Conservation (phyloP, 306 rosid species). For the Pyrus betulifolia region DNA sequence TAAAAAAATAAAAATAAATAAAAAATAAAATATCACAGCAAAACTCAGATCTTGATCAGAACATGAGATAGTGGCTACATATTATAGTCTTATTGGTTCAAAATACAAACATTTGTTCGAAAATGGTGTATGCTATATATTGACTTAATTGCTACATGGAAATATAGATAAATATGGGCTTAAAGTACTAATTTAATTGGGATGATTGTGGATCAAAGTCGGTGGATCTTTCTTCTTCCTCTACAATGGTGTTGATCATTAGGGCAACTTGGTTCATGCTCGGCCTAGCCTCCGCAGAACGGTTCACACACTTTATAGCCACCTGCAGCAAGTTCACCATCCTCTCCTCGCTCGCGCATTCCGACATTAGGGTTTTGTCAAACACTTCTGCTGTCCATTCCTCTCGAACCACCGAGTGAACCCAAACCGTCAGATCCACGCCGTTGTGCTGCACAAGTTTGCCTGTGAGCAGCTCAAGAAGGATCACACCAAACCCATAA, state of each 20-base stretch:
- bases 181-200: not conserved
- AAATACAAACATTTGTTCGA: not conserved
- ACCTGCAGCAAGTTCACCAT: constrained; percentile 77
- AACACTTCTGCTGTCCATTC: constrained; percentile 94
- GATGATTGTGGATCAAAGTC: constrained; percentile 10
- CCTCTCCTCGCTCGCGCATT: constrained; percentile 74
- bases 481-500: constrained; percentile 65
- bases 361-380: constrained; percentile 44
- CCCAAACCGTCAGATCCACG: constrained; percentile 67
- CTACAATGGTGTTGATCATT: constrained; percentile 55
- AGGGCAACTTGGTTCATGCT: constrained; percentile 58
- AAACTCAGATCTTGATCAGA: not conserved
- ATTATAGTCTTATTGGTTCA: not conserved
- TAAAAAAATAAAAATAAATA: too few relatives aligned
- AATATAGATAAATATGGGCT: not conserved
- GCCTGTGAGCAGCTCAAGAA: constrained; percentile 80
- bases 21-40: not conserved
- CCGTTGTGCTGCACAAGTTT: constrained; percentile 57
- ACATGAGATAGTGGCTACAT: not conserved
- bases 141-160: not conserved
- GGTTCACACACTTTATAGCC: constrained; percentile 61
- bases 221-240: constrained; percentile 71
- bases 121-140: not conserved
- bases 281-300: constrained; percentile 53
- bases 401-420: constrained; percentile 62